Evolutionary conservation across 2,329 filamentous ascomycete species (phyloP).

Genomic region (Penicillium sp.): DNA sequence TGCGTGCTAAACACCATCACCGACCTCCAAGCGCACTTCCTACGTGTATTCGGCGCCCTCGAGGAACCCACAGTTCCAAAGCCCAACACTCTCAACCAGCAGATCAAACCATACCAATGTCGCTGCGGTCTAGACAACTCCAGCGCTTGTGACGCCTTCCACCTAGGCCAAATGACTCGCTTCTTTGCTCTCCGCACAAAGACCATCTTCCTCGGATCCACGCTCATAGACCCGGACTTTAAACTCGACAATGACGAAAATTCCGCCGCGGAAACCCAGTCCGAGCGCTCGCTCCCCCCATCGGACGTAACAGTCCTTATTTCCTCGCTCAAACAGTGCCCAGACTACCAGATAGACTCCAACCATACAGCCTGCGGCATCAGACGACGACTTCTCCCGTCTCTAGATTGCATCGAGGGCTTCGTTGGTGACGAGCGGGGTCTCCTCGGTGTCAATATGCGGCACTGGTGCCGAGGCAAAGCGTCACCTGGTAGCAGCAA

Average conservation of each 20-base stretch:
- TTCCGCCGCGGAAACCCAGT: slow-evolving; percentile 8
- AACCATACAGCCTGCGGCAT: slow-evolving; percentile 50
- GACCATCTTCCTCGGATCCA: slow-evolving; percentile 49
- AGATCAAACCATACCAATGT: slow-evolving; percentile 42
- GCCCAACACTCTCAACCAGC: slow-evolving; percentile 22
- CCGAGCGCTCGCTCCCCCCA: slow-evolving; percentile 19
- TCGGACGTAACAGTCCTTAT: slow-evolving; percentile 42
- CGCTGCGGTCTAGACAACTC: slow-evolving; percentile 48
- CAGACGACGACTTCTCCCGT: slow-evolving; percentile 44
- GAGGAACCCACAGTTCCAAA: slow-evolving; percentile 31
- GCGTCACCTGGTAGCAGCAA: neutral
- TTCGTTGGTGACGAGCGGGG: slow-evolving; percentile 40
- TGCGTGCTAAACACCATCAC: slow-evolving; percentile 48
- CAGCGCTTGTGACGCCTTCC: slow-evolving; percentile 50
- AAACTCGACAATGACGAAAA: slow-evolving; percentile 23
- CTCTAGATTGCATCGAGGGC: slow-evolving; percentile 44
- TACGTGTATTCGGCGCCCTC: slow-evolving; percentile 47
- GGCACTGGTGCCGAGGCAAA: slow-evolving; percentile 17
- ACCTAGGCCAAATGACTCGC: slow-evolving; percentile 50
- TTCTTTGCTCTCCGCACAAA: slow-evolving; percentile 49
- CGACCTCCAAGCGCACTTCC: slow-evolving; percentile 48
- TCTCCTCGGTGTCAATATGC: slow-evolving; percentile 35
- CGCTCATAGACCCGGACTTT: slow-evolving; percentile 42
- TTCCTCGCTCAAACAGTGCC: slow-evolving; percentile 44
- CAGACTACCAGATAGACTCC: slow-evolving; percentile 49